phyloP scores from a whole-genome alignment of 768 basidiomycete species.

The Chalciporus sphaerocephalus region DNA sequence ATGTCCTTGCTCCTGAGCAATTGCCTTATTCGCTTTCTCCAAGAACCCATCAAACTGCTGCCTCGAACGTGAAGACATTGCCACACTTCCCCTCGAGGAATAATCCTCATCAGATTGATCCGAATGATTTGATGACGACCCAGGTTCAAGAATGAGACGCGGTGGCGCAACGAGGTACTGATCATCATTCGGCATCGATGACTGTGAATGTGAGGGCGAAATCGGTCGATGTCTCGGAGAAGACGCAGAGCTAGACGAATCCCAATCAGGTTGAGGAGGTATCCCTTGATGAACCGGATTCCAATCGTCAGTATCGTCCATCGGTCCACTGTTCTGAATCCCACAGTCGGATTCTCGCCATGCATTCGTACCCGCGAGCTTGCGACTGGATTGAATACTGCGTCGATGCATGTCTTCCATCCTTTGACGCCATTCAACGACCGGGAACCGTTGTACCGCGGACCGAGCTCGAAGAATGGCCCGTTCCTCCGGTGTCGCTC shows the following conservation, averaged over 20 bases:
- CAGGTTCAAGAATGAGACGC: slow-evolving; percentile 27
- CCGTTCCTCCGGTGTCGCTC: slow-evolving; percentile 85
- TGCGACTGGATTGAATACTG: slow-evolving; percentile 69
- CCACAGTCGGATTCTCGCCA: slow-evolving; percentile 74
- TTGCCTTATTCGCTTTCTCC: slow-evolving; percentile 78
- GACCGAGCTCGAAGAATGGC: slow-evolving; percentile 91
- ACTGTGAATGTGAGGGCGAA: slow-evolving; percentile 62
- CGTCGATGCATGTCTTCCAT: slow-evolving; percentile 93
- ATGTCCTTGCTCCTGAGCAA: slow-evolving; percentile 73
- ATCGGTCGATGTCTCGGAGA: slow-evolving; percentile 38
- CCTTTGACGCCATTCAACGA: slow-evolving; percentile 95
- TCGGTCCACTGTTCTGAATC: slow-evolving; percentile 38
- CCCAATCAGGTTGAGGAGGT: slow-evolving; percentile 76
- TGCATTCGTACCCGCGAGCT: slow-evolving; percentile 63
- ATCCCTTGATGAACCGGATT: slow-evolving; percentile 61
- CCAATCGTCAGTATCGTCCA: slow-evolving; percentile 76
- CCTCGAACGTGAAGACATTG: slow-evolving; percentile 13
- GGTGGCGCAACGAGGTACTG: slow-evolving; percentile 36
- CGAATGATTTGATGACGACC: slow-evolving; percentile 34
- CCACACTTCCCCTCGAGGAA: slow-evolving; percentile 37
- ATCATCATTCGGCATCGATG: slow-evolving; percentile 47
- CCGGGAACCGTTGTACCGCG: slow-evolving; percentile 94
- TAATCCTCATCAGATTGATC: slow-evolving; percentile 63
- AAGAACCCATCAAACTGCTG: slow-evolving; percentile 74
- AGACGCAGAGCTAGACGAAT: slow-evolving; percentile 52